phyloP scores from a whole-genome alignment of 2,329 filamentous ascomycete genomes.

The Colletotrichum sp. region DNA sequence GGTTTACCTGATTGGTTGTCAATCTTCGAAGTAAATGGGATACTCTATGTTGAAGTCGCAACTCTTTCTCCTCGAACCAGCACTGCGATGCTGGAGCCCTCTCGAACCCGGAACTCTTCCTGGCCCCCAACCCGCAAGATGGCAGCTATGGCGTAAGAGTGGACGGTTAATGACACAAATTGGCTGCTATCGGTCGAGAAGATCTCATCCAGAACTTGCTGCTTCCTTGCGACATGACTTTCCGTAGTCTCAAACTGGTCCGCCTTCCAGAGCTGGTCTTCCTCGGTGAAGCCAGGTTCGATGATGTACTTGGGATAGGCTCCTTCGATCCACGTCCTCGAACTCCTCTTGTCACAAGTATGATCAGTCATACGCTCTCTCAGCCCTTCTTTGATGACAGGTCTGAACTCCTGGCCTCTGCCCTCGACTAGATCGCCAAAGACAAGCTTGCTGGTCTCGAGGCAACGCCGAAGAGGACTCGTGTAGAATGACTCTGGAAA shows the following conservation, averaged over 20 bases:
- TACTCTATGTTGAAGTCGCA: not conserved
- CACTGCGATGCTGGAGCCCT: constrained; percentile 58
- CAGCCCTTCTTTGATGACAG: constrained; percentile 61
- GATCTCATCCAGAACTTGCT: constrained; percentile 49
- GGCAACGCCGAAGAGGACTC: constrained; percentile 62
- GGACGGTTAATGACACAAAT: constrained; percentile 55
- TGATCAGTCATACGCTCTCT: constrained; percentile 65
- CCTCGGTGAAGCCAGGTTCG: constrained; percentile 59
- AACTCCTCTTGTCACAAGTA: constrained; percentile 63
- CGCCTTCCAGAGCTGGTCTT: constrained; percentile 57
- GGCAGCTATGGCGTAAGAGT: constrained; percentile 51
- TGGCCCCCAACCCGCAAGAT: constrained; percentile 47
- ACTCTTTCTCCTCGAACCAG: constrained; percentile 49
- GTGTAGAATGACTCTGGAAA: constrained; percentile 60
- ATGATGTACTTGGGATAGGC: constrained; percentile 56
- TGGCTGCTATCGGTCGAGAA: constrained; percentile 42
- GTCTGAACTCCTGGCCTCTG: constrained; percentile 47
- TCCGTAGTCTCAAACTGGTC: constrained; percentile 52
- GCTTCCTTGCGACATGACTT: constrained; percentile 50
- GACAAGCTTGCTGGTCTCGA: constrained; percentile 59
- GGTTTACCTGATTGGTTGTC: not conserved
- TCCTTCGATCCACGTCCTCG: constrained; percentile 49
- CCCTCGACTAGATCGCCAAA: constrained; percentile 46
- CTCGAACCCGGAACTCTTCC: constrained; percentile 50
- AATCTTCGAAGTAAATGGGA: not conserved